Evolutionary conservation across 768 basidiomycete genomes (phyloP), one percentile per base, ranked within the genome.

Genomic region (Calocera cornea): DNA sequence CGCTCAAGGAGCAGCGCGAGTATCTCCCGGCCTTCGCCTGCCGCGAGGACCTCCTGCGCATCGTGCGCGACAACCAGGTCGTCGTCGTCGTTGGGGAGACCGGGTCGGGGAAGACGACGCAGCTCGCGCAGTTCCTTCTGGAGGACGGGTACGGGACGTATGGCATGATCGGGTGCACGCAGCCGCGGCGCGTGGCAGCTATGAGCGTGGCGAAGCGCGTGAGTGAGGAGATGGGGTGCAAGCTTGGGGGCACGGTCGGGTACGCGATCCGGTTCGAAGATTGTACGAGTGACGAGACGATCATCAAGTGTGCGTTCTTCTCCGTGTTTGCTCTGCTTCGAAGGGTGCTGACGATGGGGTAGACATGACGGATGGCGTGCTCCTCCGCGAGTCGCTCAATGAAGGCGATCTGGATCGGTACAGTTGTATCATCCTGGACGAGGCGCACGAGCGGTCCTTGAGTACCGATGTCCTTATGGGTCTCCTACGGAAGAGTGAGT

Each of bases 181-280:
- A 99, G 75, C 97, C 97, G 64, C 85, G 97, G 72, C 94, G 97
- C 79, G 97, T 99, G 33, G 97, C 97, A 50, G 97, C 97, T 17
- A 98, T 99, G 97, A 95, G 92, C 11, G 97, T 98, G 7, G 97
- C 97, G n/a, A 98, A 99, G 79, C 94, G 97, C 77, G 97, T 99
- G 68, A 94, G 92, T 73, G 97, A 99, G 75, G 97, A 99, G 78
- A 98, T 99, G 89, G 92, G 97, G 87, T 92, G 91, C 77, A 90
- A 92, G 78, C 83, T 98, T 0, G 97, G 95, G 7, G 81, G 83
- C 2, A 87, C 86, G 1, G 97, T 99, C 22, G 97, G 97, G 14
- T 99, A 99, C 75, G 92, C 93, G 14, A 98, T 99, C 75, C 92
- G 97, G 67, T 98, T 99, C 71, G 97, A 99, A 77, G 97, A 99